A percentile compares a stretch with the other conserved stretches of the same genome.
phyloP scores from a whole-genome alignment of 768 basidiomycete genomes.

The Tulasnella sp. region DNA sequence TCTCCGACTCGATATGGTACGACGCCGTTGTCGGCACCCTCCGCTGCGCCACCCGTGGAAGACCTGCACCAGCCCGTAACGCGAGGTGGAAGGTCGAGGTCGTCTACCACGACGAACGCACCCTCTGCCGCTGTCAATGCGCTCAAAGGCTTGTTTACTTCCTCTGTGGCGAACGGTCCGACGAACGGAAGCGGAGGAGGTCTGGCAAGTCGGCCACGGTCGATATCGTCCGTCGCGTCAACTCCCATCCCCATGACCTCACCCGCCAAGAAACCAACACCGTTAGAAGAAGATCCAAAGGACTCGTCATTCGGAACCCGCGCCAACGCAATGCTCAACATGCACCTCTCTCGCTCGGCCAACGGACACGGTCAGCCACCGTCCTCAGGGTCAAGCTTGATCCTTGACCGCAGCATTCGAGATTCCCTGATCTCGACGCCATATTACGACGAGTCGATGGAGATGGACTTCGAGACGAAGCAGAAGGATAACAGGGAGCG shows the following conservation, averaged over 20 bases:
- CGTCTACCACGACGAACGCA: background rate
- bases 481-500: conserved; percentile 13
- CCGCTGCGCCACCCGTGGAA: background rate
- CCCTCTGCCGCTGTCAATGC: conserved; percentile 19
- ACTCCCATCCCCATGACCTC: conserved; percentile 13
- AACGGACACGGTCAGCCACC: background rate
- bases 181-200: background rate
- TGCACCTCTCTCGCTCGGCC: background rate
- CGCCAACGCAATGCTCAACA: conserved; percentile 29
- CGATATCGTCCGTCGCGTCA: conserved; percentile 15
- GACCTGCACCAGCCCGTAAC: background rate
- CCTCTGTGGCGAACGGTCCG: background rate
- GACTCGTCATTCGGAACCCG: conserved; percentile 27
- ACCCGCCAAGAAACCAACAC: background rate
- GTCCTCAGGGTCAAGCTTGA: conserved; percentile 15
- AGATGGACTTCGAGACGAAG: conserved; percentile 6
- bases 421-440: background rate
- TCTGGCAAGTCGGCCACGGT: conserved; percentile 5
- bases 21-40: background rate
- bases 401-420: background rate
- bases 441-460: conserved; percentile 6
- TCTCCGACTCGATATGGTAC: background rate
- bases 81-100: background rate
- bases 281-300: conserved; percentile 13
- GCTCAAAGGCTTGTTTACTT: conserved; percentile 31